Base-by-base conservation (phyloP, 176 grass and related monocot species). In the Phragmites australis region DNA sequence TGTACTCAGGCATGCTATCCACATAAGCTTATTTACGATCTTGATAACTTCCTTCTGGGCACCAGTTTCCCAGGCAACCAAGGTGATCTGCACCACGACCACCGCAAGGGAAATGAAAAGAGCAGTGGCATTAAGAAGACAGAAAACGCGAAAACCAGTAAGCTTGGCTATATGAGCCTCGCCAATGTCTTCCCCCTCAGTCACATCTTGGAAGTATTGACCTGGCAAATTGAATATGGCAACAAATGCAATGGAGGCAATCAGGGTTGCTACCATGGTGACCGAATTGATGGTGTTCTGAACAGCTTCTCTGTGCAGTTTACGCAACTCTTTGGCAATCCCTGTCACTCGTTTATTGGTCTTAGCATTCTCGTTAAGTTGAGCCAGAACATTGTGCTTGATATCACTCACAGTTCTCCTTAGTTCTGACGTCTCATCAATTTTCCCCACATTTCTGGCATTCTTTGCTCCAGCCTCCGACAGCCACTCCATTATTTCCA, bases 231-330 rank as follows among this genome's bases (percentile, higher is more conserved):
- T 99, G 78, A 99, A 99, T 87, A 99, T 99, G 37, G 88, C 78
- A 70, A 95, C 84, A 51, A 99, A 99, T 22, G 96, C 96, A 74
- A 99, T 95, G 70, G 96, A 95, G n/a, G 92, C 96, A 34, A 99
- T 93, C 49, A 99, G 78, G 67, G 84, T 94, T 52, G 96, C 96
- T 40, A 99, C 96, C 84, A 99, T 0, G 22, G 92, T 99, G 46
- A 99, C 96, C 4, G 96, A 99, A 51, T 99, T 99, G 67, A 95
- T 93, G 18, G 96, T 99, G 89, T 93, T 95, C 91, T 95, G 96
- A 77, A 99, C 89, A 44, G 96, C 96, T 80, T 99, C 96, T 45
- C 90, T 71, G 37, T 99, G 96, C 4, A 99, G 84, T 84, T 99
- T 99, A 65, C 76, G 89, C 43, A 99, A 73, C 64, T 99, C 96